phyloP scores from a whole-genome alignment of 495 filamentous ascomycete genomes.

The Penicillium paradoxum region DNA sequence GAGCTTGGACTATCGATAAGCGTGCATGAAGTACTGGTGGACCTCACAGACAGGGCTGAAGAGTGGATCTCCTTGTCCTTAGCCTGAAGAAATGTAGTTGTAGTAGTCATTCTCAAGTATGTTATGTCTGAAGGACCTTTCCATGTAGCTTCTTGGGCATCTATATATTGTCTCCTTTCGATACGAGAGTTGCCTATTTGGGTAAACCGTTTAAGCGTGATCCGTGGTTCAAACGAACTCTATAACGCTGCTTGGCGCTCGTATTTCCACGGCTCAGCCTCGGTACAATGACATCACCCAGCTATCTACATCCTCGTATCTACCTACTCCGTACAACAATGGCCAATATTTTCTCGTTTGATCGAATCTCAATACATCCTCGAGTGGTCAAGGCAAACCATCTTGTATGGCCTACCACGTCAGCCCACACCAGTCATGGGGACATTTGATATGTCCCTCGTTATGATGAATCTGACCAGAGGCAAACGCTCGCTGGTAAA shows the following conservation, averaged over 20 bases:
- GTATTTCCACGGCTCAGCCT: background rate
- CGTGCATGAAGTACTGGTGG: slow-evolving; percentile 9
- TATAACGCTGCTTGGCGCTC: background rate
- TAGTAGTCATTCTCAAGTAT: background rate
- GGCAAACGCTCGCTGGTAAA: no score
- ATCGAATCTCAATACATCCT: no score
- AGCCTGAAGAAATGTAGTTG: background rate
- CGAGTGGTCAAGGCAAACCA: no score
- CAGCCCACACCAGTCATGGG: no score
- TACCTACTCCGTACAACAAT: no score
- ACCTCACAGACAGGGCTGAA: slow-evolving; percentile 7
- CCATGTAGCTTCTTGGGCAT: background rate
- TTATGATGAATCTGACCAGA: no score
- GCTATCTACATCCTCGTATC: background rate
- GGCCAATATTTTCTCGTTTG: no score
- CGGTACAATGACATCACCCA: background rate
- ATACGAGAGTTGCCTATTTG: slow-evolving; percentile 26
- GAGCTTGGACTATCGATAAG: background rate
- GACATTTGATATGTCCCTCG: no score
- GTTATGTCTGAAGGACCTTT: background rate
- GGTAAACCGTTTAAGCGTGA: background rate
- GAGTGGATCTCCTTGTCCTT: slow-evolving; percentile 6
- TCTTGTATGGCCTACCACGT: no score
- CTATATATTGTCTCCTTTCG: background rate
- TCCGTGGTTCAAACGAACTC: background rate